Percentiles rank a stretch among this genome's conserved stretches.
These are phyloP conservation scores for Sporothrix mexicana DNA, from an alignment of 2,329 filamentous ascomycete genomes.

Conservation along the genomic window DNA sequence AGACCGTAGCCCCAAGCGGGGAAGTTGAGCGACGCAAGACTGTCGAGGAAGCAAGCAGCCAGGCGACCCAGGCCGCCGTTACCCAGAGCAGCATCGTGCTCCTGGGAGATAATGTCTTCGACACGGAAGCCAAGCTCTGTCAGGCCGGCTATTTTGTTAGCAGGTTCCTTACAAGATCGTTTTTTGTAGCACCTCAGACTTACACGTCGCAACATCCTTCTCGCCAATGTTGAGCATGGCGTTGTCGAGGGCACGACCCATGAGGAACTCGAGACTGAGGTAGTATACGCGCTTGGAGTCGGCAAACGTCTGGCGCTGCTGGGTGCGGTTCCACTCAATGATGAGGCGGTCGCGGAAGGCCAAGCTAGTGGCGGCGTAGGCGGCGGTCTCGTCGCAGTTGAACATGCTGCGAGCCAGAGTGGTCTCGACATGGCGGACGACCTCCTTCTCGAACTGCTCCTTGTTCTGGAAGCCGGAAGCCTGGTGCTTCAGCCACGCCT, in stretches of 20 bases:
- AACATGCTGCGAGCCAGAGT: constrained; percentile 94
- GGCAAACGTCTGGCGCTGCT: constrained; percentile 89
- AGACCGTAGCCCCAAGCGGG: constrained; percentile 97
- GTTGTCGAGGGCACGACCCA: constrained; percentile 96
- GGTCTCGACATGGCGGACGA: constrained; percentile 94
- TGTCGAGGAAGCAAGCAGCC: constrained; percentile 96
- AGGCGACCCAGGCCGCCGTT: constrained; percentile 95
- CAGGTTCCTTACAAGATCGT: too few species aligned
- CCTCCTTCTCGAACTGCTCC: constrained; percentile 84
- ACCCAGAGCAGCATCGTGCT: constrained; percentile 93
- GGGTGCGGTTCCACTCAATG: constrained; percentile 96
- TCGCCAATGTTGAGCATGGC: constrained; percentile 95
- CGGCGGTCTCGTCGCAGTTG: constrained; percentile 95
- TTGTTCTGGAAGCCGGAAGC: constrained; percentile 74
- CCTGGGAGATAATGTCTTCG: constrained; percentile 92
- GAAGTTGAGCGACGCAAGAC: constrained; percentile 90
- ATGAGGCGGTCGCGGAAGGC: constrained; percentile 93
- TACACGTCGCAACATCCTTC: constrained; percentile 83
- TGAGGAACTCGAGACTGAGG: constrained; percentile 94
- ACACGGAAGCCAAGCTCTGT: constrained; percentile 92
- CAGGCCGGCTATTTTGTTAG: constrained; percentile 70
- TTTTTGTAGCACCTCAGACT: constrained; percentile 4
- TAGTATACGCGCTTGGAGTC: constrained; percentile 97
- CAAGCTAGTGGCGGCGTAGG: constrained; percentile 87
- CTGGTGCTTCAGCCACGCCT: constrained; percentile 71